A percentile compares a stretch with the other conserved stretches of the same genome.
Conservation (phyloP, 202 grass and related monocot genomes). For the Bolboschoenoplectus hybrid region DNA sequence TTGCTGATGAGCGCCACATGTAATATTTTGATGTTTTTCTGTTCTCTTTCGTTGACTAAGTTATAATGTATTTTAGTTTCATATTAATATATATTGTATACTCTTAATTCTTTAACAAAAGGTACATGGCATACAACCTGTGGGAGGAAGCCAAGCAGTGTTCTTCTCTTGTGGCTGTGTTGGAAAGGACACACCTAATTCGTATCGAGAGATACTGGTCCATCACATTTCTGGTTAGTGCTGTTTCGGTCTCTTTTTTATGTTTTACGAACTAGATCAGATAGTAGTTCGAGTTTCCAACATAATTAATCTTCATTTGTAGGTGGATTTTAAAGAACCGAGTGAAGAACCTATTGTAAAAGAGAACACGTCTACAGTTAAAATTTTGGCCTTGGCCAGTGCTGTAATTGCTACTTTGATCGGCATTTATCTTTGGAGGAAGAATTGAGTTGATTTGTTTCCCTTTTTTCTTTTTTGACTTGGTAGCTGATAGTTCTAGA, state of each 20-base stretch:
- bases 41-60: background rate
- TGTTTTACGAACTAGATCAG: background rate
- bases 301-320: background rate
- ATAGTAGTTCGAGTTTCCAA: background rate
- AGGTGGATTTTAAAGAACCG: background rate
- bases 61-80: background rate
- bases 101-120: background rate
- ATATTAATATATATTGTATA: background rate
- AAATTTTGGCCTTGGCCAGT: background rate
- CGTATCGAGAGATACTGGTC: background rate
- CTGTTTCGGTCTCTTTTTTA: background rate
- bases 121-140: background rate
- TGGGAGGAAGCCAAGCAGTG: background rate
- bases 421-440: background rate
- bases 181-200: background rate
- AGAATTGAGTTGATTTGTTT: background rate
- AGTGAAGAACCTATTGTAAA: background rate
- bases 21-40: background rate
- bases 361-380: background rate
- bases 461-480: no score
- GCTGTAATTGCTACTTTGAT: background rate
- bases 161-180: background rate
- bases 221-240: background rate
- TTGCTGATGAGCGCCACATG: background rate
- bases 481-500: no score